These are phyloP conservation scores for Parsonsia alboflavescens DNA, from an alignment of 257 asterid genomes.

Conservation along the genomic window DNA sequence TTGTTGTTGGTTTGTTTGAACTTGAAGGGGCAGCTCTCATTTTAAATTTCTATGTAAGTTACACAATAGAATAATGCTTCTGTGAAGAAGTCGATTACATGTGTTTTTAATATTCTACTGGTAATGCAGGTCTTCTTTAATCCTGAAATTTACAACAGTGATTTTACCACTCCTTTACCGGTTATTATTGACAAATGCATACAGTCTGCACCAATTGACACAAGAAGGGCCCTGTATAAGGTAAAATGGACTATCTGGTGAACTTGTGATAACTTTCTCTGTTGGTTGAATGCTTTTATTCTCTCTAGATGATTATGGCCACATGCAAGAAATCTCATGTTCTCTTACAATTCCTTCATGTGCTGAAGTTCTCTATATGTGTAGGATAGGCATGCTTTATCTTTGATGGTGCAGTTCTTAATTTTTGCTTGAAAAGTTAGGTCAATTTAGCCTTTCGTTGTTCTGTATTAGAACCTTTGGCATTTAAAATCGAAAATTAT, in stretches of 20 bases:
- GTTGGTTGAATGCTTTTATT: constrained; percentile 3
- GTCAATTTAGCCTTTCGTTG: not conserved
- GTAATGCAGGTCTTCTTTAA: constrained; percentile 77
- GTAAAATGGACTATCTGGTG: constrained; percentile 33
- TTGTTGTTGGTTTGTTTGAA: not conserved
- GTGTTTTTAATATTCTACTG: constrained; percentile 14
- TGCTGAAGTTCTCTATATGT: not conserved
- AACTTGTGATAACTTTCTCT: constrained; percentile 10
- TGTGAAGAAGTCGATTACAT: constrained; percentile 7
- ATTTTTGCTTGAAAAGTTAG: not conserved
- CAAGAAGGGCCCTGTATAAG: constrained; percentile 95
- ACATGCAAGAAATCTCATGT: not conserved
- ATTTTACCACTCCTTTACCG: constrained; percentile 78
- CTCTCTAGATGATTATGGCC: not conserved
- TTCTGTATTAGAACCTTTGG: not conserved
- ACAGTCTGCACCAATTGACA: constrained; percentile 97
- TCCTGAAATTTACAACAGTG: constrained; percentile 76
- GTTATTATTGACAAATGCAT: constrained; percentile 88
- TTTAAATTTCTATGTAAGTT: no score
- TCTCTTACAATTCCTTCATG: not conserved
- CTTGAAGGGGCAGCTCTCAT: not conserved
- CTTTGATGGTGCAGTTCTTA: not conserved
- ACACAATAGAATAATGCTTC: not conserved
- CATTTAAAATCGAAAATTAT: not conserved
- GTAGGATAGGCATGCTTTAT: not conserved